Evolutionary conservation across 2,329 filamentous ascomycete species (phyloP).

Genomic region (Colletotrichum sp.): DNA sequence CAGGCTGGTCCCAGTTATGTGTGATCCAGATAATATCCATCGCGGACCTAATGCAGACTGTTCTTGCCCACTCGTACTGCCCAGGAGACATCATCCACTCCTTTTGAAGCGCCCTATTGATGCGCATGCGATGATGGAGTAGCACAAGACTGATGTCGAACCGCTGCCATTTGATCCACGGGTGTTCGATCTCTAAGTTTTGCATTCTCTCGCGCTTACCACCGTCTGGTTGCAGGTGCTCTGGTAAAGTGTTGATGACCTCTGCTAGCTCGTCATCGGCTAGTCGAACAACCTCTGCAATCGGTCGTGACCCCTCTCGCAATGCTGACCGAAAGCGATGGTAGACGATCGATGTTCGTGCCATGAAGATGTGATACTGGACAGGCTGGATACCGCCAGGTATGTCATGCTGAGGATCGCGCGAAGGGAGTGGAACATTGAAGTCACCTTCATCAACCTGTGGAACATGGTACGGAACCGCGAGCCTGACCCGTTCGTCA

Average conservation of each 20-base stretch:
- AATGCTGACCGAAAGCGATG: constrained; percentile 8
- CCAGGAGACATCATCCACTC: not conserved
- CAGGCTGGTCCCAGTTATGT: constrained; percentile 14
- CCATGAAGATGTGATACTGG: constrained; percentile 20
- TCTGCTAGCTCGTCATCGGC: constrained; percentile 13
- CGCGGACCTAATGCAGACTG: constrained; percentile 1
- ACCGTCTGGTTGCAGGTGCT: constrained; percentile 12
- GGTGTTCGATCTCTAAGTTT: not conserved
- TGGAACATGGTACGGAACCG: constrained; percentile 4
- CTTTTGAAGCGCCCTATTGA: constrained; percentile 6
- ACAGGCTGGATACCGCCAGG: not conserved
- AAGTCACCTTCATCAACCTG: constrained; percentile 6
- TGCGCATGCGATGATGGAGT: constrained; percentile 13
- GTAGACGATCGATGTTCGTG: constrained; percentile 8
- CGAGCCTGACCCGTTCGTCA: not conserved
- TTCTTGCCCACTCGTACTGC: constrained; percentile 3
- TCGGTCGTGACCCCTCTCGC: not conserved
- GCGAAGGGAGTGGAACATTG: not conserved
- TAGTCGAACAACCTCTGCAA: not conserved
- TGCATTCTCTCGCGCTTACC: not conserved
- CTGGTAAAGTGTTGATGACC: constrained; percentile 20
- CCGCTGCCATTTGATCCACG: constrained; percentile 20
- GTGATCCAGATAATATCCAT: constrained; percentile 17
- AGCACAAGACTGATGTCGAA: constrained; percentile 20
- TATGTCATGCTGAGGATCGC: not conserved